Evolutionary conservation across 495 filamentous ascomycete species (phyloP).

Genomic region (Geoglossum glabrum): DNA sequence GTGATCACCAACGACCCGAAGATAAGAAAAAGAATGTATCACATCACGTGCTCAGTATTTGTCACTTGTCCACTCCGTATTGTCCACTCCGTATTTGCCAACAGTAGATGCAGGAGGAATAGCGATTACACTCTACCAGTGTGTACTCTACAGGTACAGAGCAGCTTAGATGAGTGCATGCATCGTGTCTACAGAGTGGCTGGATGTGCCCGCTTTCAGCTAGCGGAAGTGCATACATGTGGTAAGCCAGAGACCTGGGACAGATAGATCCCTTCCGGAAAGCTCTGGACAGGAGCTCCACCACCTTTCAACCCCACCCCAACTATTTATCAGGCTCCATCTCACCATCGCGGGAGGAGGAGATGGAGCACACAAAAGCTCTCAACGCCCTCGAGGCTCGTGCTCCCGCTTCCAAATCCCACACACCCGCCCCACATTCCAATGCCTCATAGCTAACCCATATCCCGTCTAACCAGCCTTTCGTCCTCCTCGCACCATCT

Average conservation of each 20-base stretch:
- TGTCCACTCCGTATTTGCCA: no score
- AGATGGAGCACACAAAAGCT: slow-evolving; percentile 72
- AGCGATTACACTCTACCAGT: no score
- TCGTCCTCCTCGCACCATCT: slow-evolving; percentile 69
- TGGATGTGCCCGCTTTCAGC: background rate
- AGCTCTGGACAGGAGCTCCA: background rate
- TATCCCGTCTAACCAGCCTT: slow-evolving; percentile 35
- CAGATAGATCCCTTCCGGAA: background rate
- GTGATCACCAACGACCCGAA: no score
- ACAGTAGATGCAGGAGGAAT: no score
- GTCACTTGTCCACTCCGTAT: no score
- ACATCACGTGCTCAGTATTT: no score
- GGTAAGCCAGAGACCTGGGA: no score
- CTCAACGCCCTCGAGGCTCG: slow-evolving; percentile 45
- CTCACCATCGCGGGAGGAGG: background rate
- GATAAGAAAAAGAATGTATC: no score
- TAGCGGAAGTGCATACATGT: background rate
- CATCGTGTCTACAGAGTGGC: no score
- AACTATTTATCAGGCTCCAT: background rate
- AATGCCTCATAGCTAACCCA: background rate
- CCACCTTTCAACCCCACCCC: background rate
- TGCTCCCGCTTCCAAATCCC: background rate
- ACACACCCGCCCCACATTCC: background rate
- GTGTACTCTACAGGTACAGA: no score
- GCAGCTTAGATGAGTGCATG: no score